Evolutionary conservation across 164 flowering plant species (phyloP).

Genomic region (Annona squamosa): DNA sequence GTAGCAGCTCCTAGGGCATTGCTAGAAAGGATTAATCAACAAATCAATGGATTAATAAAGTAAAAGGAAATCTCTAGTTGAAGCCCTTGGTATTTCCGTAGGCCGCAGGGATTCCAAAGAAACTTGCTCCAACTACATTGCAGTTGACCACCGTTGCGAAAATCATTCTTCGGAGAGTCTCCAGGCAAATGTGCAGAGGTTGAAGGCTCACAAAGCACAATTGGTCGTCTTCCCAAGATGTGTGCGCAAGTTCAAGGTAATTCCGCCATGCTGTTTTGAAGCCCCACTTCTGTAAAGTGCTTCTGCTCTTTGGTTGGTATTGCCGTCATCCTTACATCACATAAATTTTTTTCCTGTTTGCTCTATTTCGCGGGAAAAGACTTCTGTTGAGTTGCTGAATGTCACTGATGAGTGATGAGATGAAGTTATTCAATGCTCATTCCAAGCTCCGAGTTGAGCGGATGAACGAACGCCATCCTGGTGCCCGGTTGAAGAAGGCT

Average conservation of each 20-base stretch:
- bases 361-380: constrained; percentile 38
- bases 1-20: too few species aligned
- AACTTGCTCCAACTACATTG: constrained; percentile 63
- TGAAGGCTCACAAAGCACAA: constrained; percentile 82
- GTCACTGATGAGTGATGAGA: constrained; percentile 33
- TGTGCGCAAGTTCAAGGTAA: constrained; percentile 61
- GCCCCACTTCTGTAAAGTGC: not conserved
- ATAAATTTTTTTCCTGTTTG: not conserved
- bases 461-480: constrained; percentile 36
- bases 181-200: constrained; percentile 65
- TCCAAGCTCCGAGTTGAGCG: constrained; percentile 43
- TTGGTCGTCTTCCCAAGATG: constrained; percentile 80
- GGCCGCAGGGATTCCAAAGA: constrained; percentile 80
- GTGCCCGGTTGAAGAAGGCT: constrained; percentile 46
- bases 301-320: not conserved
- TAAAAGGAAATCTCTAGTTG: too few species aligned
- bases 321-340: not conserved
- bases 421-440: constrained; percentile 49
- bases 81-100: constrained; percentile 13
- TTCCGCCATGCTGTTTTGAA: not conserved
- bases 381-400: constrained; percentile 42
- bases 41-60: not conserved
- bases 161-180: constrained; percentile 69
- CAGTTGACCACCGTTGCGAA: constrained; percentile 71
- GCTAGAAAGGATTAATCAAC: too few species aligned